phyloP scores from a whole-genome alignment of 78 protist species.

The Guillardia theta region DNA sequence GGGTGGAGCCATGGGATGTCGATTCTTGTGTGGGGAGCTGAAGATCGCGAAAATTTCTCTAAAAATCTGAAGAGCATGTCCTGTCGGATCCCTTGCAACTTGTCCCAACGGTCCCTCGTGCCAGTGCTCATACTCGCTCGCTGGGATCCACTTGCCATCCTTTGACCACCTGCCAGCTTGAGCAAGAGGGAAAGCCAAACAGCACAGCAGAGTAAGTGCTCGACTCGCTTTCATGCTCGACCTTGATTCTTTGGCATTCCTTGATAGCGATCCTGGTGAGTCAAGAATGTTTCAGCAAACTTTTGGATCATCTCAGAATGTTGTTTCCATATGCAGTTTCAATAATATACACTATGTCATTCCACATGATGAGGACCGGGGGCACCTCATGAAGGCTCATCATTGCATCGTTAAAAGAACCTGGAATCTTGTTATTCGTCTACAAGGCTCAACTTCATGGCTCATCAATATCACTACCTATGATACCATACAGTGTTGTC shows the following conservation, averaged over 20 bases:
- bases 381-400: too few relatives aligned
- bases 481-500: too few relatives aligned
- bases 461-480: too few relatives aligned
- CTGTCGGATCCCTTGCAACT: not conserved
- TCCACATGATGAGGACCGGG: too few relatives aligned
- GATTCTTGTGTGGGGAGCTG: not conserved
- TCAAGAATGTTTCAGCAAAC: not conserved
- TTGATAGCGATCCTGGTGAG: not conserved
- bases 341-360: too few relatives aligned
- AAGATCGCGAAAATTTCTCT: not conserved
- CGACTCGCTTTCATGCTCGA: not conserved
- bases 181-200: not conserved
- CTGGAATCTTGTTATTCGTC: too few relatives aligned
- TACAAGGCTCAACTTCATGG: too few relatives aligned
- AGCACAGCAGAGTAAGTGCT: too few relatives aligned
- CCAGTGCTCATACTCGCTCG: not conserved
- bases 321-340: not conserved
- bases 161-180: not conserved
- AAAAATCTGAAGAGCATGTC: too few relatives aligned
- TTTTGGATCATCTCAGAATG: not conserved
- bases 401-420: too few relatives aligned
- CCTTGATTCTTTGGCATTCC: not conserved
- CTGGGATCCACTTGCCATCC: not conserved
- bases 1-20: not conserved
- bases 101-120: not conserved